These are phyloP conservation scores for Malassezia sp. DNA, from an alignment of 1,284 basidiomycete species.

Conservation along the genomic window DNA sequence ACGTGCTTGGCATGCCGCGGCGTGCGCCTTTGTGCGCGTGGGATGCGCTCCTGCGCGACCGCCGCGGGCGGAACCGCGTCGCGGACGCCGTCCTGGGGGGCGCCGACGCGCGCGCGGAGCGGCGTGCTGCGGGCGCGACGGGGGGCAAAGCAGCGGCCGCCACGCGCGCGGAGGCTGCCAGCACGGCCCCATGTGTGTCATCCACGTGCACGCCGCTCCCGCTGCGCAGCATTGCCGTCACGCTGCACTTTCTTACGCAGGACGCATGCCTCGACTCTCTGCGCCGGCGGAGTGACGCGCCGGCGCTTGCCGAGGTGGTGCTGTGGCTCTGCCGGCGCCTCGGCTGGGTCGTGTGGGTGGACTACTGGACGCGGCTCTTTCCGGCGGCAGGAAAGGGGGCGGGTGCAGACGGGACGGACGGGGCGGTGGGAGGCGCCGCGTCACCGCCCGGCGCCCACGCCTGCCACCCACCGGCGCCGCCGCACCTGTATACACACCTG, in stretches of 20 bases:
- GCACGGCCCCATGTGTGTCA: not conserved
- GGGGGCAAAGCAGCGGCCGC: not conserved
- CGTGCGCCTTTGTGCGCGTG: not conserved
- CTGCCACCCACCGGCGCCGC: not conserved
- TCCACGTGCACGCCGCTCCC: not conserved
- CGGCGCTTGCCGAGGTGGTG: constrained; percentile 11
- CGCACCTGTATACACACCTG: constrained; percentile 1
- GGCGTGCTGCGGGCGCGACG: not conserved
- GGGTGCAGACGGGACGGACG: not conserved
- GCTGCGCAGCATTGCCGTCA: not conserved
- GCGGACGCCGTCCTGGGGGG: not conserved
- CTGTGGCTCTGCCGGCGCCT: not conserved
- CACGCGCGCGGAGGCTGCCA: not conserved
- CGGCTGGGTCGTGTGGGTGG: constrained; percentile 4
- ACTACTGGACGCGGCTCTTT: constrained; percentile 12
- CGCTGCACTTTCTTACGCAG: constrained; percentile 28
- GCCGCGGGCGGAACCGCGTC: not conserved
- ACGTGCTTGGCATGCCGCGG: not conserved
- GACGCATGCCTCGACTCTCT: constrained; percentile 19
- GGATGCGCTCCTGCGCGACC: not conserved
- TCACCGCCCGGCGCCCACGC: too few relatives aligned
- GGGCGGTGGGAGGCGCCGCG: not conserved
- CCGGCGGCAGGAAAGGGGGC: not conserved
- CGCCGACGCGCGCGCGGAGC: not conserved
- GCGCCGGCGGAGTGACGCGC: constrained; percentile 8